These are phyloP conservation scores for Nemania serpens DNA, from an alignment of 2,329 filamentous ascomycete genomes.

Conservation along the genomic window DNA sequence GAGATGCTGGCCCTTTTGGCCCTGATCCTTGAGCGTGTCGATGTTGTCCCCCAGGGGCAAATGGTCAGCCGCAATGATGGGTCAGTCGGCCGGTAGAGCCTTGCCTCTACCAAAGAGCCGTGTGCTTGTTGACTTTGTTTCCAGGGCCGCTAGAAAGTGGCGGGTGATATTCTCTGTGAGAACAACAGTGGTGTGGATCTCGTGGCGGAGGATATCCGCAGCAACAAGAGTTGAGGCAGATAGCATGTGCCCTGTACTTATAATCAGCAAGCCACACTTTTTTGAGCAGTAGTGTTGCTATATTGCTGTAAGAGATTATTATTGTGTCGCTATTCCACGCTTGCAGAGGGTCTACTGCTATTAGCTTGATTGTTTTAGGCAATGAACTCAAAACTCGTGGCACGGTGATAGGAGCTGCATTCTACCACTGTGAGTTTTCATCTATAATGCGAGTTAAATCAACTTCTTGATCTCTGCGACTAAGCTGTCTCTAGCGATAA, in stretches of 20 bases:
- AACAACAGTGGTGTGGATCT: conserved; percentile 3
- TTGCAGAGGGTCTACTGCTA: no score
- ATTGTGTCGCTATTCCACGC: no score
- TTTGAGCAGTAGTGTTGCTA: no score
- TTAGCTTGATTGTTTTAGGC: no score
- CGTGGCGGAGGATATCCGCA: conserved; percentile 12
- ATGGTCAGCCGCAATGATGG: conserved; percentile 1
- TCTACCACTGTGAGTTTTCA: no score
- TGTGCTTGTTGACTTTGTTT: conserved; percentile 6
- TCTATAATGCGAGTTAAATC: no score
- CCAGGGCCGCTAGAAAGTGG: conserved; percentile 9
- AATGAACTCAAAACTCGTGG: no score
- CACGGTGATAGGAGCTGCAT: no score
- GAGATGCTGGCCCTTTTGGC: conserved; percentile 15
- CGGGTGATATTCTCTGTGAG: conserved; percentile 13
- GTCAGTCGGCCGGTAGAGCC: conserved; percentile 1
- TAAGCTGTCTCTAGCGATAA: conserved; percentile 40
- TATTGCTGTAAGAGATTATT: no score
- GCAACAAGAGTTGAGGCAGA: conserved; percentile 1
- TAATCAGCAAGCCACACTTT: no score
- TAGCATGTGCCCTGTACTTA: no score
- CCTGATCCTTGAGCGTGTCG: conserved; percentile 13
- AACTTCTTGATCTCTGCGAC: no score
- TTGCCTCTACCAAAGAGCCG: conserved; percentile 6
- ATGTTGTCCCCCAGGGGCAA: conserved; percentile 9